These are phyloP conservation scores for Takashimella tepidaria DNA, from an alignment of 1,284 basidiomycete species.

Conservation along the genomic window DNA sequence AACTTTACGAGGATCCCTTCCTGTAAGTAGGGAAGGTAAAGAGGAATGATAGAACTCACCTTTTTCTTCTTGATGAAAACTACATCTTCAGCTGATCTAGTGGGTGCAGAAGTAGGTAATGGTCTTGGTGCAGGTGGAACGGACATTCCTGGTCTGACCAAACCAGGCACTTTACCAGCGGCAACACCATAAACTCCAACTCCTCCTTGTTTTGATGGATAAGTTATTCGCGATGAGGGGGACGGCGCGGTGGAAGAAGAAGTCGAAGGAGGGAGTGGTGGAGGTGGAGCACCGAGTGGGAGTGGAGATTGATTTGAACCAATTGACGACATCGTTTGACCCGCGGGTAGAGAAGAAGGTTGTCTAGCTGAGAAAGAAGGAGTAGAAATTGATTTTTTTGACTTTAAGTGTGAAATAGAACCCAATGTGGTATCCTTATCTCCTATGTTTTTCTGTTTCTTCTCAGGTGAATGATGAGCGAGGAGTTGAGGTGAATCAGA, in stretches of 20 bases:
- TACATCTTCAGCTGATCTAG: constrained; percentile 27
- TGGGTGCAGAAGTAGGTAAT: constrained; percentile 12
- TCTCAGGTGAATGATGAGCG: too few relatives aligned
- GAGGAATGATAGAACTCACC: too few relatives aligned
- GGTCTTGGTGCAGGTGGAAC: neutral
- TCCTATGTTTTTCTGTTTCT: neutral
- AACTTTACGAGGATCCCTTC: too few relatives aligned
- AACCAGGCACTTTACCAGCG: too few relatives aligned
- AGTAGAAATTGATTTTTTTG: neutral
- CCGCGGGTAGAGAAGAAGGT: neutral
- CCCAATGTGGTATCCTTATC: neutral
- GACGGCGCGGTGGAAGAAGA: too few relatives aligned
- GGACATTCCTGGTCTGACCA: neutral
- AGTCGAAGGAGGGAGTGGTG: constrained; percentile 4
- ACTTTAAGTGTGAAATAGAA: neutral
- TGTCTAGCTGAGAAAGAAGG: neutral
- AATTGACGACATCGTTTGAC: too few relatives aligned
- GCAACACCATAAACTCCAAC: too few relatives aligned
- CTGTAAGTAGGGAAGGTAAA: too few relatives aligned
- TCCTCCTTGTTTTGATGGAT: neutral
- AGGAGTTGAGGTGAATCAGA: too few relatives aligned
- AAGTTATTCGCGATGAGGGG: neutral
- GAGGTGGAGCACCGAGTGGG: constrained; percentile 1
- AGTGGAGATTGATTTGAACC: too few relatives aligned
- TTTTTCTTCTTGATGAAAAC: constrained; percentile 47